Base-by-base conservation (phyloP, 2,329 filamentous ascomycete genomes). In the Dothiorella sarmentorum region DNA sequence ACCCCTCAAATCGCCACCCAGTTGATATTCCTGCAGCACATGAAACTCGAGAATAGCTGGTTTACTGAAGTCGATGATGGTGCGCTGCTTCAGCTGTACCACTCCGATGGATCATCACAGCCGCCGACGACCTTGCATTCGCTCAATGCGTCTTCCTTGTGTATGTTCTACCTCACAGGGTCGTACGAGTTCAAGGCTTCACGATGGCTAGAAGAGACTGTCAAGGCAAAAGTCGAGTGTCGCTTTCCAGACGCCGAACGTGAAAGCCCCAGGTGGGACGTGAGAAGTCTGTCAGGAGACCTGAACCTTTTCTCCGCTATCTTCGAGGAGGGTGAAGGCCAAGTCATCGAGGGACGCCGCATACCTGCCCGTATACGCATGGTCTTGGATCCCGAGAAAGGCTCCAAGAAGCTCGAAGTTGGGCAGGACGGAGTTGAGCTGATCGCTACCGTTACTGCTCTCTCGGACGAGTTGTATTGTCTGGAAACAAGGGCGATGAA, bases 231-330 rank as follows among this genome's bases (percentile, higher is more conserved):
- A 63, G 85, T 97, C 13, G 93, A 97, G 73, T 88, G 86, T 5
- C 84, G 92, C 10, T 96, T 95, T 67, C 78, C 89, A 0, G 91
- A 96, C 69, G 72, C 78, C n/a, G 90, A 96, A 75, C 85, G 92
- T 60, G 91, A 96, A 71, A 84, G 87, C 60, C 81, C 86, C 15
- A 85, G 83, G 65, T 97, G 91, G 91, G 89, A 89, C 29, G 82
- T 95, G 29, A 84, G 91, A 35, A 88, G 86, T 18, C 80, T 82
- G 6, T 67, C 73, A n/a, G 79, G 79, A 35, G 87, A 77, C 56
- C 70, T 84, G 24, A 79, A 76, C 45, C 71, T 83, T 26, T 75
- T 85, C 65, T 84, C 85, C 1, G 88, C 89, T 5, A 80, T 92
- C 3, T 90, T 89, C 60, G 87, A 91, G 65, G 86, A 91, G 67